Conservation (phyloP, 768 basidiomycete species). For the Rickenella mellea region DNA sequence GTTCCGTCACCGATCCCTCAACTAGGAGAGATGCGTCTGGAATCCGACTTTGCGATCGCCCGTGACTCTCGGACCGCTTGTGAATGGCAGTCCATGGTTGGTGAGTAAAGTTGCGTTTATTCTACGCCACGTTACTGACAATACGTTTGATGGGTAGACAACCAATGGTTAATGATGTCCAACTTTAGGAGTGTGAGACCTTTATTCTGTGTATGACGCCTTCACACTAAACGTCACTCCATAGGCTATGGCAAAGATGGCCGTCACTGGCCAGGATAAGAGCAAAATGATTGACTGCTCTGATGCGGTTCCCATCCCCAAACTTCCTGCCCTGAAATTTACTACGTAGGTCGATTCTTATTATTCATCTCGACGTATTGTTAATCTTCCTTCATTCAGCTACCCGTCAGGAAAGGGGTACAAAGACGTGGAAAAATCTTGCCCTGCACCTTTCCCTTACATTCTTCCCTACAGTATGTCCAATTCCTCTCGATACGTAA, state of each 20-base stretch:
- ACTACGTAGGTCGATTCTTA: conserved; percentile 5
- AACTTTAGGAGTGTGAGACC: not conserved
- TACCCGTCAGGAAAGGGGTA: conserved; percentile 6
- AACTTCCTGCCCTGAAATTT: conserved; percentile 1
- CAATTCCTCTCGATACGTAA: too few species aligned
- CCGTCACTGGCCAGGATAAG: conserved; percentile 6
- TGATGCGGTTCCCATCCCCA: conserved; percentile 6
- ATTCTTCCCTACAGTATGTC: conserved; percentile 1
- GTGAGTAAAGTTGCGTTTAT: conserved; percentile 5
- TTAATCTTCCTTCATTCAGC: not conserved
- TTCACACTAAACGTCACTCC: too few species aligned
- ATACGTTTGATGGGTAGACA: not conserved
- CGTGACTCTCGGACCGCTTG: conserved; percentile 36
- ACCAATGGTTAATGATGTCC: not conserved
- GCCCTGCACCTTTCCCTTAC: conserved; percentile 4
- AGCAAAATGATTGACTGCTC: conserved; percentile 8
- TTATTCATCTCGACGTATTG: not conserved
- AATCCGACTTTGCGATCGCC: conserved; percentile 27
- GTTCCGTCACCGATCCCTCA: conserved; percentile 25
- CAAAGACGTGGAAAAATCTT: conserved; percentile 7
- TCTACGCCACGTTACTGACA: not conserved
- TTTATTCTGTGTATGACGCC: too few species aligned
- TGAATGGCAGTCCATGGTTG: conserved; percentile 35
- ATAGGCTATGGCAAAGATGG: conserved; percentile 9
- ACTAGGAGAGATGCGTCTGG: conserved; percentile 31